Evolutionary conservation across 331 rosid genomes (phyloP).

Genomic region (Malus hybrid): DNA sequence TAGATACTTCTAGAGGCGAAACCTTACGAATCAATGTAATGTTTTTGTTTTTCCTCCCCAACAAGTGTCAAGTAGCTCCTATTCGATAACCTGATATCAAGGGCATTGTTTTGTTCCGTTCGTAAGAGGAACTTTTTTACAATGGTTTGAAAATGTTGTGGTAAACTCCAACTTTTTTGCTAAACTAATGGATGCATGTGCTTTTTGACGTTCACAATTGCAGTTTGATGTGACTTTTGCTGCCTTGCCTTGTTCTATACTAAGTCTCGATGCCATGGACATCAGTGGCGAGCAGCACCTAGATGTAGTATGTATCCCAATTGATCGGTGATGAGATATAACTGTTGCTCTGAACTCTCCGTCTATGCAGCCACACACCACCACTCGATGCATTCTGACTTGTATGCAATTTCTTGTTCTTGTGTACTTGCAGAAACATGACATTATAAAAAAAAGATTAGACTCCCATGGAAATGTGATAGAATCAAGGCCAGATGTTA

Average conservation of each 20-base stretch:
- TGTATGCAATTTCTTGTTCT: not conserved
- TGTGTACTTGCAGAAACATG: constrained; percentile 58
- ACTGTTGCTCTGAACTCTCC: not conserved
- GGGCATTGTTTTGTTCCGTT: no score
- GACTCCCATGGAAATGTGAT: constrained; percentile 77
- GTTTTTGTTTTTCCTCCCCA: not conserved
- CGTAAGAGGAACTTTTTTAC: no score
- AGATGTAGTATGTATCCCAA: constrained; percentile 39
- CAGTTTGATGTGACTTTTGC: constrained; percentile 93
- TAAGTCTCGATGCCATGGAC: constrained; percentile 97
- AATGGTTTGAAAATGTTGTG: no score
- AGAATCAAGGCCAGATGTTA: constrained; percentile 76
- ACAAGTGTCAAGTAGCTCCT: not conserved
- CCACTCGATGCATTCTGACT: not conserved
- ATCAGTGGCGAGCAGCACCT: constrained; percentile 98
- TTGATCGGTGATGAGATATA: not conserved
- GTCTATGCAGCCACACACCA: not conserved
- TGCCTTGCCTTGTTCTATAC: constrained; percentile 86
- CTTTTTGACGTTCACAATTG: constrained; percentile 2
- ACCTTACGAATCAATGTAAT: constrained; percentile 89
- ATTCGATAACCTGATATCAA: not conserved
- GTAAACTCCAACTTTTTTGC: no score
- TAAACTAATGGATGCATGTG: not conserved
- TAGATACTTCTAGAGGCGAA: constrained; percentile 92
- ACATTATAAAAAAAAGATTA: constrained; percentile 75